Evolutionary conservation across 163 green algal genomes (phyloP).

Genomic region (Chloroidium sp.): DNA sequence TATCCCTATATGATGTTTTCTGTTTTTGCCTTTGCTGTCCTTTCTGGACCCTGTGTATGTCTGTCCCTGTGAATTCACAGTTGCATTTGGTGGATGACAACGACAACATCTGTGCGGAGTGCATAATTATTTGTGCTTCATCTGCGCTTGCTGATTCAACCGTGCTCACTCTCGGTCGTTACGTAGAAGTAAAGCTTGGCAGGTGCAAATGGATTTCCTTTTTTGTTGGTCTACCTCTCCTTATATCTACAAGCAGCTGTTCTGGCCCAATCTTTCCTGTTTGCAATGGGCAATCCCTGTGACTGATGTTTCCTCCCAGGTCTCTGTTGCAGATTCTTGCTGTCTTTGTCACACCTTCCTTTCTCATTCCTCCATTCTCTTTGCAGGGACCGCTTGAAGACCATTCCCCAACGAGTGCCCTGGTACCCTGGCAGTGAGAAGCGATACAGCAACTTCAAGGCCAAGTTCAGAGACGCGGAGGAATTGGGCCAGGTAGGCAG

Average conservation of each 20-base stretch:
- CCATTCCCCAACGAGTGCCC: conserved; percentile 18
- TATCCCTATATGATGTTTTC: not conserved
- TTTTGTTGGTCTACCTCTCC: too few species aligned
- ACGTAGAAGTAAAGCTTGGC: too few species aligned
- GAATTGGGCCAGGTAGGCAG: conserved; percentile 21
- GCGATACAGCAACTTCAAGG: conserved; percentile 24
- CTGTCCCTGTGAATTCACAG: not conserved
- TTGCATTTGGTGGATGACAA: not conserved
- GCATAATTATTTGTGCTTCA: too few species aligned
- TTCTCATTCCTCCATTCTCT: not conserved
- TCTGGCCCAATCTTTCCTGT: not conserved
- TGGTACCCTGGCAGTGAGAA: conserved; percentile 64
- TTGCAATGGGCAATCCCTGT: not conserved
- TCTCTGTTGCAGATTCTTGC: not conserved
- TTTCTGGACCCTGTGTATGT: too few species aligned
- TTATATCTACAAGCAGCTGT: too few species aligned
- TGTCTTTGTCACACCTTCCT: not conserved
- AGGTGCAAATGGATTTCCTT: too few species aligned
- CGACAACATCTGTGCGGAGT: not conserved
- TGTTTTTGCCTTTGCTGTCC: too few species aligned
- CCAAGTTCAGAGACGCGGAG: conserved; percentile 29
- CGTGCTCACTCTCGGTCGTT: too few species aligned
- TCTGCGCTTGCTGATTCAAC: too few species aligned
- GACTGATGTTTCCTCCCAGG: not conserved
- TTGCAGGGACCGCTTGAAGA: conserved; percentile 14